Conservation (phyloP, 2,329 filamentous ascomycete genomes). For the Dactylellina sp. region DNA sequence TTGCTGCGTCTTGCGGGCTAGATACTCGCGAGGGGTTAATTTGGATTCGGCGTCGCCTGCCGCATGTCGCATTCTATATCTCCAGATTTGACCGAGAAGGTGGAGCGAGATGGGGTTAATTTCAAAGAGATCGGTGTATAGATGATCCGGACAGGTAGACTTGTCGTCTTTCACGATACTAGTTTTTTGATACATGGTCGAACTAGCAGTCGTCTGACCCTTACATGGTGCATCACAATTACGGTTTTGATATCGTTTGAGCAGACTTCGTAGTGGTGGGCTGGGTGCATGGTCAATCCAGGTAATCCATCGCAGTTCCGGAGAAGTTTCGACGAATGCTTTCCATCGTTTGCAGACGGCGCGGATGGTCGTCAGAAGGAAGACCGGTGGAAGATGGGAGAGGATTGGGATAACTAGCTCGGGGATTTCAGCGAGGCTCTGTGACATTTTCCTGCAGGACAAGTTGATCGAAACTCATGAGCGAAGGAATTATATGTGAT, state of each 20-base stretch:
- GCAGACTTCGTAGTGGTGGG: conserved; percentile 5
- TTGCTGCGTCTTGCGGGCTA: not conserved
- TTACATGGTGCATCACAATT: not conserved
- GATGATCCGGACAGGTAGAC: not conserved
- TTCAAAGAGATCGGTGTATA: conserved; percentile 15
- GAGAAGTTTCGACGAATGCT: conserved; percentile 16
- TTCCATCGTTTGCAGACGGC: conserved; percentile 40
- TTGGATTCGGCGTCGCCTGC: not conserved
- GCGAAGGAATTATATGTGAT: no score
- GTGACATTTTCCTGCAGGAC: not conserved
- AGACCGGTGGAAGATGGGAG: conserved; percentile 14
- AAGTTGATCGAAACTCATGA: no score
- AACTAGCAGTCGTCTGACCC: not conserved
- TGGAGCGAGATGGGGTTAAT: conserved; percentile 16
- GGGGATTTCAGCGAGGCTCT: not conserved
- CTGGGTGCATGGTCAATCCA: not conserved
- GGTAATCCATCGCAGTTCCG: conserved; percentile 26
- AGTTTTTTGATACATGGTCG: not conserved
- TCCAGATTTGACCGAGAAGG: conserved; percentile 9
- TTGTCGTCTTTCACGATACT: not conserved
- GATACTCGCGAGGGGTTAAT: conserved; percentile 1
- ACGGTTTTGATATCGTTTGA: conserved; percentile 9
- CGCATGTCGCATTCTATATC: not conserved
- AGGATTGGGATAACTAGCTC: conserved; percentile 25
- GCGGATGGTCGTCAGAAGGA: conserved; percentile 18